Conservation (phyloP, 2,329 filamentous ascomycete genomes). For the Fusarium buharicum region DNA sequence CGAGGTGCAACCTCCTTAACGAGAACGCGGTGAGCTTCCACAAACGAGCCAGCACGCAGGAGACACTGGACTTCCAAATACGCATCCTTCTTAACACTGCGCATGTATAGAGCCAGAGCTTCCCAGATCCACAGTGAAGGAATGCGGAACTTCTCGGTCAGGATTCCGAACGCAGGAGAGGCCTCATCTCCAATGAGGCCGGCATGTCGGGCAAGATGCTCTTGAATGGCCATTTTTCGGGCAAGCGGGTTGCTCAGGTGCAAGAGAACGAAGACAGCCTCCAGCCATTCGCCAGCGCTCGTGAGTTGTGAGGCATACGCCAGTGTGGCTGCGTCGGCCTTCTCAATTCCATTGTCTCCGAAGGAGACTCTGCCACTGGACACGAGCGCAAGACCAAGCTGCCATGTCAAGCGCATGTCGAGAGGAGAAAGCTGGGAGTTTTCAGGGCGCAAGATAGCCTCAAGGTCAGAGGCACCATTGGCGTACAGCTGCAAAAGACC, state of each 20-base stretch:
- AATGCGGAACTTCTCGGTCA: slow-evolving; percentile 74
- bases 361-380: slow-evolving; percentile 63
- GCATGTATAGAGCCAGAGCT: slow-evolving; percentile 85
- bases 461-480: slow-evolving; percentile 66
- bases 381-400: slow-evolving; percentile 76
- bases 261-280: slow-evolving; percentile 79
- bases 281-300: slow-evolving; percentile 72
- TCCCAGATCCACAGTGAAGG: slow-evolving; percentile 85
- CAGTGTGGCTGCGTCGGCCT: slow-evolving; percentile 72
- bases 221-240: slow-evolving; percentile 74
- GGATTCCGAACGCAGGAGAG: slow-evolving; percentile 65
- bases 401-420: slow-evolving; percentile 83
- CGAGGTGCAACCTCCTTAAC: slow-evolving; percentile 82
- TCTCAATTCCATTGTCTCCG: slow-evolving; percentile 64
- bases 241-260: slow-evolving; percentile 74
- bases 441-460: slow-evolving; percentile 78
- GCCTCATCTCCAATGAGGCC: slow-evolving; percentile 70
- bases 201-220: slow-evolving; percentile 79
- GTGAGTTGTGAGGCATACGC: slow-evolving; percentile 74
- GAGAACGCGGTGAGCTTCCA: slow-evolving; percentile 87
- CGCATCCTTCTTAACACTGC: slow-evolving; percentile 75
- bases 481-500: slow-evolving; percentile 85
- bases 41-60: slow-evolving; percentile 77
- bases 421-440: slow-evolving; percentile 80
- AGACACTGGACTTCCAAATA: slow-evolving; percentile 81